phyloP scores from a whole-genome alignment of 805 yeast species.

The Suhomyces xylopsoci region DNA sequence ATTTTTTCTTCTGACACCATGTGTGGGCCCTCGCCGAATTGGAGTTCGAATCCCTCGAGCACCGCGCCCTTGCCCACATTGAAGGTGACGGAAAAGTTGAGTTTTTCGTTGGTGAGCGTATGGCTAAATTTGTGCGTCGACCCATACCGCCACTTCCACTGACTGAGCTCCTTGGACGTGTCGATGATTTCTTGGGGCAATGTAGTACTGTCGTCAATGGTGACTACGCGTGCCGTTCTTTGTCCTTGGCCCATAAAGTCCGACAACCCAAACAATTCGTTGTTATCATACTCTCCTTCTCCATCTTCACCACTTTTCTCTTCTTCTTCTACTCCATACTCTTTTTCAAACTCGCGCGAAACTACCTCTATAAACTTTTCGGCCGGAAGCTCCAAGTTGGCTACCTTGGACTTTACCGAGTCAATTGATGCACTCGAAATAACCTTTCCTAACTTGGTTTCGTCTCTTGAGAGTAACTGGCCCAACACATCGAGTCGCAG shows the following conservation, averaged over 20 bases:
- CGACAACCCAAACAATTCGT: conserved; percentile 32
- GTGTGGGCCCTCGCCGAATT: conserved; percentile 5
- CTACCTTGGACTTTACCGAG: conserved; percentile 79
- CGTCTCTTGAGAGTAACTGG: conserved; percentile 53
- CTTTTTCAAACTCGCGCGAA: conserved; percentile 34
- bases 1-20: conserved; percentile 9
- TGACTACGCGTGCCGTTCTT: conserved; percentile 12
- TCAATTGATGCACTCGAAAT: conserved; percentile 54
- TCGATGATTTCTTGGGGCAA: conserved; percentile 39
- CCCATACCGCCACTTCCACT: conserved; percentile 77
- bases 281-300: conserved; percentile 18
- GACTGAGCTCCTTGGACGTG: conserved; percentile 40
- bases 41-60: conserved; percentile 20
- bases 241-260: conserved; percentile 21
- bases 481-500: conserved; percentile 61
- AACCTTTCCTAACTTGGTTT: conserved; percentile 37
- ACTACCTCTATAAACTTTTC: conserved; percentile 48
- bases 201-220: conserved; percentile 23
- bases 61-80: conserved; percentile 46
- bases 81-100: conserved; percentile 32
- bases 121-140: conserved; percentile 73
- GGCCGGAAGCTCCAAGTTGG: conserved; percentile 51
- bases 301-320: too few species aligned
- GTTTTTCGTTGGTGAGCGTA: conserved; percentile 31
- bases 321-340: conserved; percentile 22